Conservation (phyloP, 441 rosid species). For the Populus tomentosa region DNA sequence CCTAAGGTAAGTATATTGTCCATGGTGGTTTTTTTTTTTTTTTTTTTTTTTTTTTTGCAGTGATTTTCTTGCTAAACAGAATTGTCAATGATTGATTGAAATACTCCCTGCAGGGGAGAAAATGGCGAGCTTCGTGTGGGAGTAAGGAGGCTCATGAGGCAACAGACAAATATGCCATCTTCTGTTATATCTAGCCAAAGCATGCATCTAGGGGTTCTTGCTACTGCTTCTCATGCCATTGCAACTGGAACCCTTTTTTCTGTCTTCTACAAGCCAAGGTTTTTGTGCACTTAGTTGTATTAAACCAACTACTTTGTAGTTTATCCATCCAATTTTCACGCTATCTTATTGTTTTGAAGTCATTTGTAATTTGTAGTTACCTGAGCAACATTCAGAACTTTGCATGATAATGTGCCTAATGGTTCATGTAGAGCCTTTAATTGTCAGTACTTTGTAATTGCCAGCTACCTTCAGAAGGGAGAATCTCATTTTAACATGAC, state of each 20-base stretch:
- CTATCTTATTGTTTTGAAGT: not conserved
- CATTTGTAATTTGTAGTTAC: not conserved
- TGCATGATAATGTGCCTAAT: not conserved
- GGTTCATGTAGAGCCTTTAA: not conserved
- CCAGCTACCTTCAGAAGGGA: not conserved
- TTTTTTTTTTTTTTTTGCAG: not conserved
- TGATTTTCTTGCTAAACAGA: slow-evolving; percentile 1
- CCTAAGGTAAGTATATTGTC: slow-evolving; percentile 56
- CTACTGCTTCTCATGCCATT: slow-evolving; percentile 98
- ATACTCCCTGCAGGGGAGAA: slow-evolving; percentile 59
- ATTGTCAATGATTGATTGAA: slow-evolving; percentile 13
- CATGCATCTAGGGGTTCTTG: slow-evolving; percentile 99
- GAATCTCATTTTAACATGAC: not conserved
- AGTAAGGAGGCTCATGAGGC: slow-evolving; percentile 90
- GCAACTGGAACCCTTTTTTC: slow-evolving; percentile 87
- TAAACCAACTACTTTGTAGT: not conserved
- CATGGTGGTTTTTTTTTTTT: not conserved
- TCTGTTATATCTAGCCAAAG: slow-evolving; percentile 31
- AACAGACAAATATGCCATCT: slow-evolving; percentile 77
- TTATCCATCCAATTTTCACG: not conserved
- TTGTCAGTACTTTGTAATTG: not conserved
- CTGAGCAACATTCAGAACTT: not conserved
- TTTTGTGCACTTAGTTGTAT: not conserved
- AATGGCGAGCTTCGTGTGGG: slow-evolving; percentile 95
- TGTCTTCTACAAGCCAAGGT: slow-evolving; percentile 98